Evolutionary conservation across 139 green algal genomes (phyloP).

Genomic region (Limnomonas spitsbergensis): DNA sequence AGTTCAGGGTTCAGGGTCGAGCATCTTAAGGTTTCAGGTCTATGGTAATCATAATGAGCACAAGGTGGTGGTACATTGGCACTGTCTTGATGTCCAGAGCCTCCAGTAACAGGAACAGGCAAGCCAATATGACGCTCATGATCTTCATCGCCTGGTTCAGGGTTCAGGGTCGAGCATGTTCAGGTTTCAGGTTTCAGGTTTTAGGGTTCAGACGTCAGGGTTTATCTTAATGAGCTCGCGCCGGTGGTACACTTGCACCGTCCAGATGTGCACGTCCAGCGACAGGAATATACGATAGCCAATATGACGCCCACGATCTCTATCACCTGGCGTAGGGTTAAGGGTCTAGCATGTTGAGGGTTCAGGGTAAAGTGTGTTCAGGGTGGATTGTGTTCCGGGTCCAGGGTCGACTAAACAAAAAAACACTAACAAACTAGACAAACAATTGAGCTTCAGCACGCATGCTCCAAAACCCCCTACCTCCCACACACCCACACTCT

Average conservation of each 20-base stretch:
- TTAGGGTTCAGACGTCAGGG: not conserved
- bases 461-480: too few relatives aligned
- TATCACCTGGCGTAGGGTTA: constrained; percentile 15
- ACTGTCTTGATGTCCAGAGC: constrained; percentile 33
- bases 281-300: constrained; percentile 36
- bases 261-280: constrained; percentile 35
- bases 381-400: too few relatives aligned
- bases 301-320: constrained; percentile 48
- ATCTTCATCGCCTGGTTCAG: constrained; percentile 36
- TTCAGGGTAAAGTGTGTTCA: too few relatives aligned
- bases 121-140: constrained; percentile 38
- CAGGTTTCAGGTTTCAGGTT: not conserved
- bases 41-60: constrained; percentile 29
- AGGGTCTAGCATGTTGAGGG: not conserved
- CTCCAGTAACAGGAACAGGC: constrained; percentile 34
- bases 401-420: too few relatives aligned
- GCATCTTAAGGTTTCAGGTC: not conserved
- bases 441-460: too few relatives aligned
- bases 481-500: too few relatives aligned
- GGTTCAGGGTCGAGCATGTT: not conserved
- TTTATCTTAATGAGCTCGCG: constrained; percentile 35
- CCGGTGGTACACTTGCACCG: constrained; percentile 26
- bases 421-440: too few relatives aligned
- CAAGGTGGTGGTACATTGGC: constrained; percentile 27
- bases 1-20: not conserved